Evolutionary conservation across 1,284 basidiomycete genomes (phyloP), one percentile per base, ranked within the genome.

Genomic region (Microbotryum intermedium): DNA sequence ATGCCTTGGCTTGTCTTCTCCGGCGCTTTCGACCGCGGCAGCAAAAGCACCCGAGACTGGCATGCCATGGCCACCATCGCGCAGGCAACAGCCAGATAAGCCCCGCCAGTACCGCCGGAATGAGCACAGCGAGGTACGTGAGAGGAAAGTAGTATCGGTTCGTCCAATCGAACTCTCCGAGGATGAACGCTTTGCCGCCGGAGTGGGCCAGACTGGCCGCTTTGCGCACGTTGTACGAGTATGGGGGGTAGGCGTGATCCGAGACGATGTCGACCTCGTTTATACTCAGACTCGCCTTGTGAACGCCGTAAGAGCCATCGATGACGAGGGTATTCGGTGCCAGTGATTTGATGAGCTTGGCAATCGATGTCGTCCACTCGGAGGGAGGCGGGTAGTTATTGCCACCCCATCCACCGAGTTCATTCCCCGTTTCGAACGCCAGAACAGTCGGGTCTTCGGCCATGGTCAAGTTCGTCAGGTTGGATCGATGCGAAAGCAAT

Each of bases 391-490:
- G 59, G 25, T 55, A 70, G 18, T 67, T 58, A 1, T 64, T 62
- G 23, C 70, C 71, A 1, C 61, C 59, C 39, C 57, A 68, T 3
- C 59, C 70, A 9, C 72, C 66, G 13, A 76, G 71, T 51, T 77
- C 75, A 60, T 77, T 76, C 7, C 76, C 76, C 0, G 74, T 73
- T 51, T 77, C 76, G 68, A 74, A 75, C 1, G 69, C 73, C 52
- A 68, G 48, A 16, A 69, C 50, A 29, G 70, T 66, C 1, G 67
- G 62, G 43, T 66, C 67, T 5, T 61, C 30, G 2, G 61, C 61
- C 53, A 66, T 54, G 6, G 55, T 62, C 30, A 62, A 51, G 30
- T 58, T 59, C 16, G 66, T 67, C 29, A 66, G 64, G 0, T 60
- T 58, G 23, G 62, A 67, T 2, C 53, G 58, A 21, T 69, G 67